Percentiles rank a stretch among this genome's conserved stretches.
phyloP scores from a whole-genome alignment of 2,329 filamentous ascomycete species.

The Endothia cerciana region DNA sequence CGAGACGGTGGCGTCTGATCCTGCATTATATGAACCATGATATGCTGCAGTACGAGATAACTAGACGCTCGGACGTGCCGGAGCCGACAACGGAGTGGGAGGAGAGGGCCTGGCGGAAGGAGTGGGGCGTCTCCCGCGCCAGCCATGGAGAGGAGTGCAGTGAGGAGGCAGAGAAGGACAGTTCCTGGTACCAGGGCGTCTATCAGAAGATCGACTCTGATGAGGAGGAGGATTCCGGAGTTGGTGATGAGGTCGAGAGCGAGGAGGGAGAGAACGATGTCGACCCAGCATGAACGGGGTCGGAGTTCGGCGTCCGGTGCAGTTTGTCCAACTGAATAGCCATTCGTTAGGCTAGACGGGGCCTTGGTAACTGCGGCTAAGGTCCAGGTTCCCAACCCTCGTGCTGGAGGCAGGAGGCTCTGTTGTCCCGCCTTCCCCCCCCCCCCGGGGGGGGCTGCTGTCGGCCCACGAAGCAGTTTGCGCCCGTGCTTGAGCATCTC shows the following conservation, averaged over 20 bases:
- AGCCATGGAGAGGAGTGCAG: background rate
- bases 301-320: too few relatives aligned
- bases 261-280: background rate
- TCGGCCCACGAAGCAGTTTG: too few relatives aligned
- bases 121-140: background rate
- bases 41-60: conserved; percentile 70
- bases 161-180: background rate
- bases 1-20: conserved; percentile 67
- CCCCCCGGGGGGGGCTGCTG: too few relatives aligned
- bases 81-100: conserved; percentile 8
- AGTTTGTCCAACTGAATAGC: too few relatives aligned
- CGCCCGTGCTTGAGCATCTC: too few relatives aligned
- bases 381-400: too few relatives aligned
- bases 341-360: too few relatives aligned
- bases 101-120: conserved; percentile 9
- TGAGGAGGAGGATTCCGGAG: background rate
- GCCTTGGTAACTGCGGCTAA: too few relatives aligned
- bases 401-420: too few relatives aligned
- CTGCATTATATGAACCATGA: conserved; percentile 73
- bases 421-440: too few relatives aligned
- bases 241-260: background rate
- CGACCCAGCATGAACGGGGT: too few relatives aligned
- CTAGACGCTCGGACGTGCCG: conserved; percentile 22
- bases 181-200: background rate
- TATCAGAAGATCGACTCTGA: background rate